Conservation (phyloP, 148 eudicot genomes). For the Persicaria maculosa region DNA sequence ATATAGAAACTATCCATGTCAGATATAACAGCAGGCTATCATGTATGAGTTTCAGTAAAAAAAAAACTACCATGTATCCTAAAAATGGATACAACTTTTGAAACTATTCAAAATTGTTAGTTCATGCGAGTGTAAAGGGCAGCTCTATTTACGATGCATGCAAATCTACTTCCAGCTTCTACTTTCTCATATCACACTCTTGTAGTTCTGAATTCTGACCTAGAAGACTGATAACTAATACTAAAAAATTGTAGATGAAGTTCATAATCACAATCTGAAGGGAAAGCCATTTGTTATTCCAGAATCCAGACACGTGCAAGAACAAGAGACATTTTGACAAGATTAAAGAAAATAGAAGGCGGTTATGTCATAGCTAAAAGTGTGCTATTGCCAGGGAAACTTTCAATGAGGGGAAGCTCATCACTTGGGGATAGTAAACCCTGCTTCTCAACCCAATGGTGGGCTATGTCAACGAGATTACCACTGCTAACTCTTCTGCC, state of each 20-base stretch:
- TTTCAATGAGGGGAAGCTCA: conserved; percentile 73
- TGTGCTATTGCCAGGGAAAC: conserved; percentile 73
- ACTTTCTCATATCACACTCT: conserved; percentile 5
- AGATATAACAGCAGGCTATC: not conserved
- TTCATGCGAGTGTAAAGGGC: not conserved
- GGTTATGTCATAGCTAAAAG: conserved; percentile 56
- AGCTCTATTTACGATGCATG: not conserved
- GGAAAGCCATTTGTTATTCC: not conserved
- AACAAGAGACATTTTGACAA: not conserved
- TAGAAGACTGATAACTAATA: not conserved
- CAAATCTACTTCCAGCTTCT: conserved; percentile 1
- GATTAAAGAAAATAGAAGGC: not conserved
- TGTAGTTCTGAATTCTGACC: not conserved
- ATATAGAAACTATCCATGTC: not conserved
- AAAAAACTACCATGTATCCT: not conserved
- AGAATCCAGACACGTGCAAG: not conserved
- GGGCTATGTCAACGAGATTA: conserved; percentile 83
- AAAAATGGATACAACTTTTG: not conserved
- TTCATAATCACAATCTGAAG: not conserved
- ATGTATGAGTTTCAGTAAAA: not conserved
- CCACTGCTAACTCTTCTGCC: conserved; percentile 73
- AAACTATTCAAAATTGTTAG: not conserved
- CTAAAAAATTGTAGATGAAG: not conserved
- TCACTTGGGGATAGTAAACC: conserved; percentile 76
- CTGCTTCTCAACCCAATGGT: conserved; percentile 95